Base-by-base conservation (phyloP, 306 rosid species). In the Gastrolobium villosum region DNA sequence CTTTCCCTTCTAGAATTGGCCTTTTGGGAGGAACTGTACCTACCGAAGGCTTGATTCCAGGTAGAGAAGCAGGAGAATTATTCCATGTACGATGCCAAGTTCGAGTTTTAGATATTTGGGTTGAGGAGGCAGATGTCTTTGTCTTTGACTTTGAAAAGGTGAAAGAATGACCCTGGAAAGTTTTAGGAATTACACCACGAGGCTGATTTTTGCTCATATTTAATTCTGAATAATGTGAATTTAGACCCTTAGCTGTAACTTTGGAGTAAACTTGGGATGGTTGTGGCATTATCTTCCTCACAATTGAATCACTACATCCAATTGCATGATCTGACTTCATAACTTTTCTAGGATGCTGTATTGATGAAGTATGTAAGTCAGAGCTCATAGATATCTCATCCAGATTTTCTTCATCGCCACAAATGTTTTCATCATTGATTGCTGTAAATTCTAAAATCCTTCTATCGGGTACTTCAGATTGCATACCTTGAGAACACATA, bases 81-180 rank as follows among this genome's bases (percentile, higher is more conserved):
- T 50, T 77, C 63, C 53, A 73, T 54, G 79, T 65, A 54, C 95
- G 87, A 86, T 84, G 93, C 95, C 97, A 93, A 65, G 97, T 90
- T 81, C 88, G 88, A 45, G 93, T 84, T 49, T 83, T 89, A 60
- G 81, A 88, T 36, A 62, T 77, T 75, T 64, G 83, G 14, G 83
- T 48, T 85, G 93, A 87, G 79, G 91, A 64, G 71, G 86, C 61
- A 26, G 80, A 68, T 72, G 83, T 31, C 71, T 76, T 76, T 35
- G 73, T 78, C 79, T 82, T 87, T 73, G 89, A 76, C 66, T 71
- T 80, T 2, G 83, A 40, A 60, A 68, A 70, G 59, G 74, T 5
- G 65, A 78, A 74, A 74, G 85, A 70, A 79, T 43, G 75, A 62
- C 78, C 70, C 31, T 52, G 72, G 41, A 56, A 62, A 32, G 59